phyloP scores from a whole-genome alignment of 345 rosid genomes.

The Fremontodendron californicum region DNA sequence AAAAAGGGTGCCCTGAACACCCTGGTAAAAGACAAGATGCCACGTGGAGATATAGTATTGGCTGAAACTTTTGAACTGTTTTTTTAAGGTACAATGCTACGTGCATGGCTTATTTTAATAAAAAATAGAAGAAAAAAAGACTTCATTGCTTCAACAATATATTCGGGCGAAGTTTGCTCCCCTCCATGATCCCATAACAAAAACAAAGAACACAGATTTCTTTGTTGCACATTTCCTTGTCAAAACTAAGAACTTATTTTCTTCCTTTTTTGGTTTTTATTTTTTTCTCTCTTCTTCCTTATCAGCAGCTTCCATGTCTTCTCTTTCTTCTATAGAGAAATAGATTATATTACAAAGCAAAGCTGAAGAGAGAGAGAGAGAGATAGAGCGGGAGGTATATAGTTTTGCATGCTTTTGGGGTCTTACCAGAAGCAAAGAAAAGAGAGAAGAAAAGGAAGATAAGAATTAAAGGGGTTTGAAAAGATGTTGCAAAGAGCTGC shows the following conservation, averaged over 20 bases:
- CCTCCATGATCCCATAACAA: slow-evolving; percentile 43
- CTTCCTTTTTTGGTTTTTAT: neutral
- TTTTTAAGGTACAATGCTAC: no score
- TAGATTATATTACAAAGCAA: no score
- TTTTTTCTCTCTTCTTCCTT: neutral
- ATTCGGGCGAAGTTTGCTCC: slow-evolving; percentile 48
- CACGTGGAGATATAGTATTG: neutral
- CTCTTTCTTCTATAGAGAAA: slow-evolving; percentile 3
- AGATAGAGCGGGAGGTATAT: no score
- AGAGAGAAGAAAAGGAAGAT: neutral
- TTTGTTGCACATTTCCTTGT: slow-evolving; percentile 23
- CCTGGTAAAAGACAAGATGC: neutral
- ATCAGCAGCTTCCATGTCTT: slow-evolving; percentile 27
- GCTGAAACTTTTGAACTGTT: neutral
- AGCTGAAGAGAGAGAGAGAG: no score
- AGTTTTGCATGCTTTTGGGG: slow-evolving; percentile 1
- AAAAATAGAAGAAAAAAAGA: neutral
- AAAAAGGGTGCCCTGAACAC: neutral
- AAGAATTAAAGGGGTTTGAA: neutral
- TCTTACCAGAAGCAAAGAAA: no score
- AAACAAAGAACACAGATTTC: slow-evolving; percentile 7
- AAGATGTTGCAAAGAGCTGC: slow-evolving; percentile 89
- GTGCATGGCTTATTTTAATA: neutral
- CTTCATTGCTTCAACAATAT: slow-evolving; percentile 10
- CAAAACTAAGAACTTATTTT: neutral